Base-by-base conservation (phyloP, 1,284 basidiomycete genomes). In the Flammula alnicola region DNA sequence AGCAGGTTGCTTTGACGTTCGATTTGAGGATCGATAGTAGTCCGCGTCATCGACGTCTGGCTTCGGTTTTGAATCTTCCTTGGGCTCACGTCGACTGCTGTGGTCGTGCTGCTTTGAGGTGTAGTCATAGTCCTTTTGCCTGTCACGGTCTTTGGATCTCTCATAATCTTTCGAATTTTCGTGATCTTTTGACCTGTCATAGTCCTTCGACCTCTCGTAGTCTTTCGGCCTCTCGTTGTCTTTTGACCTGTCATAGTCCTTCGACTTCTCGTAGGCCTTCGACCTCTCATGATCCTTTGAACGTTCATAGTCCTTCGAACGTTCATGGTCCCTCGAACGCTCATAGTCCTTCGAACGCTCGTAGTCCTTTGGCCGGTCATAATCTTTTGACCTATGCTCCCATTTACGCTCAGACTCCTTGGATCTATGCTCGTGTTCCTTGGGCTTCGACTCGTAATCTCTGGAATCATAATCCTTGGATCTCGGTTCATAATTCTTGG, bases 401-500 rank as follows among this genome's bases (percentile, higher is more conserved):
- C 40, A 36, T 52, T 33, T 44, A 30, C 47, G n/a, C n/a, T n/a
- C n/a, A n/a, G n/a, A n/a, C n/a, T n/a, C n/a, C n/a, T n/a, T n/a
- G n/a, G n/a, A n/a, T n/a, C n/a, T n/a, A n/a, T n/a, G 47, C 25
- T 48, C 42, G 30, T 48, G 47, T 16, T 59, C 56, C 44, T 40
- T 52, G 5, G 48, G 45, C 32, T 45, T 51, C 25, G 44, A 36
- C 20, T 53, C 53, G n/a, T n/a, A n/a, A n/a, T n/a, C n/a, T 35
- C 36, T 36, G n/a, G 57, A 52, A 8, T 55, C 54, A 16, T 40
- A 35, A 16, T 56, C 58, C 37, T 31, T 58, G 12, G 41, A 33
- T 20, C 32, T 48, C n/a, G 42, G 48, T 25, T 57, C 49, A 14
- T 52, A 27, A 20, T 55, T 50, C 52, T 55, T 29, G 40, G 50